Conservation (phyloP, 257 asterid species). For the Forsythia viridissima region DNA sequence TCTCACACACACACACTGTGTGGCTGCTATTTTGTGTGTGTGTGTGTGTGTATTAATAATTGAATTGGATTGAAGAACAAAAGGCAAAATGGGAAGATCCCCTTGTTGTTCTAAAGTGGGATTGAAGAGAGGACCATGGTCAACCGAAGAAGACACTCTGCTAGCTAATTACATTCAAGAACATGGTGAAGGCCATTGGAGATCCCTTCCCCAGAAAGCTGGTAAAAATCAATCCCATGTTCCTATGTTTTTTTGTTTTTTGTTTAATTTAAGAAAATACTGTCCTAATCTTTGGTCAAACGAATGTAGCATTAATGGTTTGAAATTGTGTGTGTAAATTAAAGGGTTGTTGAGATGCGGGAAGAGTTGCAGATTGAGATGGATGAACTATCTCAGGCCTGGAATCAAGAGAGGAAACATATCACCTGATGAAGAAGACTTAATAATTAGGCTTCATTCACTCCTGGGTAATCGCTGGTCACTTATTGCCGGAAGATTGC, state of each 20-base stretch:
- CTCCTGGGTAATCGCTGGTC: slow-evolving; percentile 39
- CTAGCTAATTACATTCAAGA: slow-evolving; percentile 25
- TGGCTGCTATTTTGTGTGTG: background rate
- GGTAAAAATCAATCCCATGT: slow-evolving; percentile 18
- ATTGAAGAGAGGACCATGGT: slow-evolving; percentile 31
- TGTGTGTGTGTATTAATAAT: too few relatives aligned
- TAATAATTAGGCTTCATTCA: slow-evolving; percentile 27
- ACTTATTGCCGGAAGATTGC: slow-evolving; percentile 34
- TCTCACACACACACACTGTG: background rate
- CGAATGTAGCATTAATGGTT: background rate
- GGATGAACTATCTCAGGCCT: slow-evolving; percentile 37
- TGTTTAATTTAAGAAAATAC: too few relatives aligned
- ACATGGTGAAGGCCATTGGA: slow-evolving; percentile 40
- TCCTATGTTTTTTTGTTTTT: background rate
- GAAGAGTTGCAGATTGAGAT: slow-evolving; percentile 34
- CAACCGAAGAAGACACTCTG: slow-evolving; percentile 24
- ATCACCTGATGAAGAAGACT: slow-evolving; percentile 29
- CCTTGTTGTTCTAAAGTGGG: slow-evolving; percentile 36
- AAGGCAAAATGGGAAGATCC: slow-evolving; percentile 30
- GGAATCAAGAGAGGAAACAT: slow-evolving; percentile 35
- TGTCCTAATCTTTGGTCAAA: too few relatives aligned
- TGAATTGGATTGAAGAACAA: background rate
- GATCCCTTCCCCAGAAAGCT: slow-evolving; percentile 30
- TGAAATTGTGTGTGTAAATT: background rate
- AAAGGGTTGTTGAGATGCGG: slow-evolving; percentile 30